Base-by-base conservation (phyloP, 2,329 filamentous ascomycete genomes). In the Metarhizium album region DNA sequence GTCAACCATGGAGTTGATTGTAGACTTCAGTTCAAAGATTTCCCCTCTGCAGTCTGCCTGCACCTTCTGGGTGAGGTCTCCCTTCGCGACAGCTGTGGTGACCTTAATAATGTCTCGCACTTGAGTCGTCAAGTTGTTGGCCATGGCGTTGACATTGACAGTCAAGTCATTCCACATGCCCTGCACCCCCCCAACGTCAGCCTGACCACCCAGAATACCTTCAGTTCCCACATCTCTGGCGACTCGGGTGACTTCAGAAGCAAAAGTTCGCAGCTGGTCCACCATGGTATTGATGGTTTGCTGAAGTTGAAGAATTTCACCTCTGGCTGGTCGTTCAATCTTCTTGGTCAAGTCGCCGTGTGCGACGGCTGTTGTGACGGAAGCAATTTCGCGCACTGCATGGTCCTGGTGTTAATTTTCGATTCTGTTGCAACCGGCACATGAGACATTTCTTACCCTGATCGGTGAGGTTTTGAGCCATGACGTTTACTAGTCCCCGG, bases 1-100 rank as follows among this genome's bases (percentile, higher is more conserved):
- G 67, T 96, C 93, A 58, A 98, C 91, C 91, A 98, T 98, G 66
- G 87, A 93, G 71, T 98, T 98, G 74, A 97, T 98, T 45, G 93
- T 97, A 53, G 90, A 90, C 71, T 98, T 98, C 63, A 98, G 85
- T 72, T 87, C 89, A 64, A 83, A 86, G 62, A 90, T 97, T 76
- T 91, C 93, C 68, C 86, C 94, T 72, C 84, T 86, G 70, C 87
- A 91, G 63, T 88, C 89, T 54, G 90, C 90, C 67, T 95, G 89
- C 38, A 98, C 91, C 68, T 96, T 96, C 68, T 95, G 91, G 47
- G 90, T 96, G 60, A 98, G 76, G 67, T 98, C 93, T 70, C 91
- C 91, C 69, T 82, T 83, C 60, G 82, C 82, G 58, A 86, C 82
- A 54, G 82, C 82, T 31, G 82, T 86, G 31, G 82, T 86, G 55